Percentiles rank a stretch among this genome's conserved stretches.
These are phyloP conservation scores for Aspergillus hortae DNA, from an alignment of 2,329 filamentous ascomycete species.

Conservation along the genomic window DNA sequence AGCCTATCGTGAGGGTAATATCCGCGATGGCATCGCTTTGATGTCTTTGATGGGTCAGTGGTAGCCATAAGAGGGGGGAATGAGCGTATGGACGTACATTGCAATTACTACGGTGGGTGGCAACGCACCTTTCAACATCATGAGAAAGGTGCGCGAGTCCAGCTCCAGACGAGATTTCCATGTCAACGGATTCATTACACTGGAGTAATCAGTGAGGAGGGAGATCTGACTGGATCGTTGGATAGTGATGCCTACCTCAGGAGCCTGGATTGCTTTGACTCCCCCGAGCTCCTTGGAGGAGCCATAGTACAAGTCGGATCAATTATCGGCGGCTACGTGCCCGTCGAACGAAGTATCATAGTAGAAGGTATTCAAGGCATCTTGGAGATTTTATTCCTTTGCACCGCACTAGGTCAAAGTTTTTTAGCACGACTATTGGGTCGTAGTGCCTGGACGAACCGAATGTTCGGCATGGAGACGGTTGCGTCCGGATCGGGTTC, in stretches of 20 bases:
- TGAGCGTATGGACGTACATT: conserved; percentile 48
- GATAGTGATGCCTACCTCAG: conserved; percentile 8
- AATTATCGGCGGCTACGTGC: background rate
- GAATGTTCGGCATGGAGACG: conserved; percentile 3
- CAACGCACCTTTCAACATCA: conserved; percentile 51
- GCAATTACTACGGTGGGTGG: conserved; percentile 55
- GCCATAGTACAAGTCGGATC: conserved; percentile 6
- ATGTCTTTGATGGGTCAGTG: conserved; percentile 25
- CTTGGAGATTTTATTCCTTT: background rate
- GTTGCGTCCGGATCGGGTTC: conserved; percentile 22
- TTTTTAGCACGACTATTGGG: background rate
- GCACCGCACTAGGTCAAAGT: background rate
- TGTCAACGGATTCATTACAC: conserved; percentile 11
- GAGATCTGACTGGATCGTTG: background rate
- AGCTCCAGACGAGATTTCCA: conserved; percentile 25
- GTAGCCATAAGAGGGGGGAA: background rate
- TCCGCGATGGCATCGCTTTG: conserved; percentile 54
- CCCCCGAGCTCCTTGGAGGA: conserved; percentile 2
- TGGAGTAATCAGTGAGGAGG: background rate
- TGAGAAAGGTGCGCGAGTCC: conserved; percentile 23
- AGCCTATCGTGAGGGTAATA: conserved; percentile 41
- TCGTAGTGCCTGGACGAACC: background rate
- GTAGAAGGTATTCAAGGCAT: too few species aligned
- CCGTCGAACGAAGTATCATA: background rate
- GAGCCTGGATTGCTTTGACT: background rate